phyloP scores from a whole-genome alignment of 208 protist genomes.

The Trypanosoma mega region DNA sequence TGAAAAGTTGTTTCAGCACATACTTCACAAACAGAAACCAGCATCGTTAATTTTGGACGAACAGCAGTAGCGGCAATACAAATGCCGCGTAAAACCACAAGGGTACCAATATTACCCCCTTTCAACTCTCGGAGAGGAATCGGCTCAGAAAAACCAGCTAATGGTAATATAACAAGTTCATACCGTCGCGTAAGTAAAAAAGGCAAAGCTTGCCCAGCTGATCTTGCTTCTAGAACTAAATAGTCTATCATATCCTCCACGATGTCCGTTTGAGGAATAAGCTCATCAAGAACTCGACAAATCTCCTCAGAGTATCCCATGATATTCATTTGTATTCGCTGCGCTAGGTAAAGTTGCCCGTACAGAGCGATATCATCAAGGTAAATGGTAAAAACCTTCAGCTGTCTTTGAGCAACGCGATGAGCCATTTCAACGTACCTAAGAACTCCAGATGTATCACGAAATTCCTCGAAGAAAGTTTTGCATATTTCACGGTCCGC shows the following conservation, averaged over 20 bases:
- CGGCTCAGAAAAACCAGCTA: conserved; percentile 37
- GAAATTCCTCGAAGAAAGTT: conserved; percentile 66
- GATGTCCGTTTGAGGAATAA: conserved; percentile 48
- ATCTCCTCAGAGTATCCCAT: conserved; percentile 82
- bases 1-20: conserved; percentile 89
- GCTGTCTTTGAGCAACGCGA: conserved; percentile 39
- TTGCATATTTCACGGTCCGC: conserved; percentile 73
- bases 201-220: conserved; percentile 63
- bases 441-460: conserved; percentile 38
- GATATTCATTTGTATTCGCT: conserved; percentile 87
- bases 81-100: conserved; percentile 82
- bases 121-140: conserved; percentile 72
- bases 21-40: conserved; percentile 88
- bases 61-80: conserved; percentile 87
- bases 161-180: conserved; percentile 65
- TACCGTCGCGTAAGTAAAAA: conserved; percentile 67
- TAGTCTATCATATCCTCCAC: conserved; percentile 76
- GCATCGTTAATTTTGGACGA: conserved; percentile 79
- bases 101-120: conserved; percentile 70
- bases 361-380: conserved; percentile 69
- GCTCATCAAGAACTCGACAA: conserved; percentile 66
- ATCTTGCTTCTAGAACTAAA: conserved; percentile 55
- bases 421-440: conserved; percentile 56
- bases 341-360: conserved; percentile 72
- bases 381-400: conserved; percentile 46